Base-by-base conservation (phyloP, 495 filamentous ascomycete species). In the Tetracladium marchalianum region DNA sequence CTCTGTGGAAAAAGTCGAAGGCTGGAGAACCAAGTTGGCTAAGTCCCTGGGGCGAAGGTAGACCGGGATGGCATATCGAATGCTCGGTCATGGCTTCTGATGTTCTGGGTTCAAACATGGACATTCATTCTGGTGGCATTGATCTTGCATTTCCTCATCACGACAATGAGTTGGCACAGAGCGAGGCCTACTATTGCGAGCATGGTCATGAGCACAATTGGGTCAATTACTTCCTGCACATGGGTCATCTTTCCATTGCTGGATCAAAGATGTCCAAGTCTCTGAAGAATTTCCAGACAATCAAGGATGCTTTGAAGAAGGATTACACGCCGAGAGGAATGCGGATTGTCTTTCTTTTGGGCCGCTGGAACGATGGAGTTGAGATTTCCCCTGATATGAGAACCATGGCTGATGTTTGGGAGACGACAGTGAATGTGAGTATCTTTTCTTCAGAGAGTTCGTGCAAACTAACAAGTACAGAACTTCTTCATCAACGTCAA, bases 61-160 rank as follows among this genome's bases (percentile, higher is more conserved):
- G 92, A 15, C 92, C 92, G 0, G 92, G 92, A 12, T 96, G 88
- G 92, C 92, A 97, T 62, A 96, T 98, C 51, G 90, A 98, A 68
- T 98, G 92, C 77, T 92, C 85, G 0, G 90, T 87, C 1, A 98
- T 98, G 92, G 89, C 90, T 0, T 89, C 83, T 2, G 84, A 87
- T 45, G 77, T 84, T 31, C 70, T 98, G 5, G 92, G 90, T 7
- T 68, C 77, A 35, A 68, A 77, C 44, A 84, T 98, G 63, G 92
- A 98, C 64, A 85, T 97, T 41, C 90, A 97, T 62, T 90, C 85
- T 16, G 92, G 92, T 8, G 92, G 92, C 33, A 82, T 95, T 43
- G 92, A 98, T 62, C 73, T 97, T 43, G 81, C 82, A 6, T 97
- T 97, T 63, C 92, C 92, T 1, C 92, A 98, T 64, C 92, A 96